phyloP scores from a whole-genome alignment of 164 flowering plant species.

The Macadamia integrifolia region DNA sequence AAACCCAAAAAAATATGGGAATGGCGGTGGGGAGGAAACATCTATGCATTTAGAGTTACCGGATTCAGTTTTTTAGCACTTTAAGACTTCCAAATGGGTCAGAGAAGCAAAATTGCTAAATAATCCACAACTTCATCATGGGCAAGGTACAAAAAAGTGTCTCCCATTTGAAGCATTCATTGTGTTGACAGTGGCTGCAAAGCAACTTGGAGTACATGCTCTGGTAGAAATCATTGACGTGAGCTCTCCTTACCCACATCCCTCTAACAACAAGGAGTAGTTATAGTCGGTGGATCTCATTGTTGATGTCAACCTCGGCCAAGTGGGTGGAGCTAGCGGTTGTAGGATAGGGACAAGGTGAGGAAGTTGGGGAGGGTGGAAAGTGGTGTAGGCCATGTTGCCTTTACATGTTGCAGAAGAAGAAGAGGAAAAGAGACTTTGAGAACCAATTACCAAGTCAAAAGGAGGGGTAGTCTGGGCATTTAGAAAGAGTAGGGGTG shows the following conservation, averaged over 20 bases:
- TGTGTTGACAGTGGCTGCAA: constrained; percentile 68
- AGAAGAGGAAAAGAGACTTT: too few relatives aligned
- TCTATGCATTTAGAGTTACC: constrained; percentile 82
- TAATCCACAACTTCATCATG: too few relatives aligned
- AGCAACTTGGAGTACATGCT: constrained; percentile 96
- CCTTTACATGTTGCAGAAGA: constrained; percentile 56
- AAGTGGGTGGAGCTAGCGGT: too few relatives aligned
- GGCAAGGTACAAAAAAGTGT: constrained; percentile 38
- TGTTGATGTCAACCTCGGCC: too few relatives aligned
- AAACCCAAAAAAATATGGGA: too few relatives aligned
- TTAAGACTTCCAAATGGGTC: constrained; percentile 45
- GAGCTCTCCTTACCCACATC: constrained; percentile 29
- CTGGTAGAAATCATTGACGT: constrained; percentile 78
- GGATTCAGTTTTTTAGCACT: constrained; percentile 40
- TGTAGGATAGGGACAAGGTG: constrained; percentile 12
- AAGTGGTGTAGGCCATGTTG: constrained; percentile 72
- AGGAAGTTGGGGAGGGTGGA: constrained; percentile 84
- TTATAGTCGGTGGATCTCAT: too few relatives aligned
- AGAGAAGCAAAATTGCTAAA: constrained; percentile 42
- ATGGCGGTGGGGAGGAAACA: constrained; percentile 20
- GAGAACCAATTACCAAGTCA: too few relatives aligned
- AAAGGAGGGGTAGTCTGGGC: too few relatives aligned
- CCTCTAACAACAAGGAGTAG: too few relatives aligned
- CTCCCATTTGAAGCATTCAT: constrained; percentile 85
- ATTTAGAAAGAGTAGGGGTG: too few relatives aligned